Evolutionary conservation across 352 stramenopile species (phyloP).

Genomic region (Pythium oligandrum): DNA sequence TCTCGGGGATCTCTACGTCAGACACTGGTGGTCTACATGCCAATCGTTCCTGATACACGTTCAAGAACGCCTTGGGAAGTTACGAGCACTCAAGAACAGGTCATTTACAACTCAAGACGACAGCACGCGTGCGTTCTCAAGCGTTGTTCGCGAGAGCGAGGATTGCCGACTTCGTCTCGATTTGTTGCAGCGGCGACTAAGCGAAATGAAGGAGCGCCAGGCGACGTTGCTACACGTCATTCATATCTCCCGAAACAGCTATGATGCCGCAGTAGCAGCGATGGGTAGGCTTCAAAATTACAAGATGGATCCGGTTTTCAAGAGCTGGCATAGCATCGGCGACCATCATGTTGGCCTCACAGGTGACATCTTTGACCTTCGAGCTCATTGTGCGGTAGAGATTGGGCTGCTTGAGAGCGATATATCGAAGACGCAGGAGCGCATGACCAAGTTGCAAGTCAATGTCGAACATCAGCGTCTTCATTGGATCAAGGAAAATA

Average conservation of each 20-base stretch:
- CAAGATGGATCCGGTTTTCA: slow-evolving; percentile 35
- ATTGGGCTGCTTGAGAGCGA: slow-evolving; percentile 22
- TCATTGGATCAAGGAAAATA: slow-evolving; percentile 23
- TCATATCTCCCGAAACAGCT: slow-evolving; percentile 17
- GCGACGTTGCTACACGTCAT: slow-evolving; percentile 16
- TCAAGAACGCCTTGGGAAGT: background rate
- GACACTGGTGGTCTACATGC: slow-evolving; percentile 7
- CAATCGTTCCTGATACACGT: slow-evolving; percentile 8
- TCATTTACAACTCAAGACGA: slow-evolving; percentile 5
- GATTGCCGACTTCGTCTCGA: slow-evolving; percentile 12
- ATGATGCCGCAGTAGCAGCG: slow-evolving; percentile 18
- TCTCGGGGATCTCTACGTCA: slow-evolving; percentile 13
- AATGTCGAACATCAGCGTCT: slow-evolving; percentile 10
- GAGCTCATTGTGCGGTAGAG: slow-evolving; percentile 16
- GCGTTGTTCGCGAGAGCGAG: slow-evolving; percentile 17
- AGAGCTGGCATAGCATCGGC: slow-evolving; percentile 23
- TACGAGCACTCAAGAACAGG: slow-evolving; percentile 9
- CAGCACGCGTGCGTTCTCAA: slow-evolving; percentile 11
- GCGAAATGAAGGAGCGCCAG: slow-evolving; percentile 17
- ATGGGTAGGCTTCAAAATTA: slow-evolving; percentile 21
- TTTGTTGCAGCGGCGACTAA: slow-evolving; percentile 14
- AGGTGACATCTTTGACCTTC: slow-evolving; percentile 23
- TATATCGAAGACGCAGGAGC: slow-evolving; percentile 10
- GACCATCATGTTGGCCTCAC: slow-evolving; percentile 28
- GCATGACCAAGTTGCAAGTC: slow-evolving; percentile 7